Evolutionary conservation across 257 asterid genomes (phyloP).

Genomic region (Ilex asprella): DNA sequence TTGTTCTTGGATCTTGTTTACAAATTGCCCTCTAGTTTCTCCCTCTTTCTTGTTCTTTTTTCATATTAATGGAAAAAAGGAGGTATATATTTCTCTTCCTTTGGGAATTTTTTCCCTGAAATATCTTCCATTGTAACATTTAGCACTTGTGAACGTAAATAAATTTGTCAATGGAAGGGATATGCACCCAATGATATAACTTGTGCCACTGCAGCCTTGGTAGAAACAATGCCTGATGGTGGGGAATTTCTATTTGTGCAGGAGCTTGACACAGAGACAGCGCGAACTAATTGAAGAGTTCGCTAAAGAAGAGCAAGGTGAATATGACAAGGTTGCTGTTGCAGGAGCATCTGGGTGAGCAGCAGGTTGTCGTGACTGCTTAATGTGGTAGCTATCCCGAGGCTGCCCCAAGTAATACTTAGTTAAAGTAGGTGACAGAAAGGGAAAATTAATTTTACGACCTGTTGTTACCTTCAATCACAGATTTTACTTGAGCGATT

Average conservation of each 20-base stretch:
- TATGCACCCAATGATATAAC: background rate
- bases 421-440: background rate
- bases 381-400: background rate
- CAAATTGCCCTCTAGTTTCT: background rate
- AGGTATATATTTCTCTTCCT: too few relatives aligned
- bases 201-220: background rate
- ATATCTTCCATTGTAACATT: too few relatives aligned
- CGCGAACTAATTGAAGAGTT: slow-evolving; percentile 67
- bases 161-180: too few relatives aligned
- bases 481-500: slow-evolving; percentile 1
- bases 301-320: slow-evolving; percentile 59
- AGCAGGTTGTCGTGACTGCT: background rate
- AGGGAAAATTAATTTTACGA: background rate
- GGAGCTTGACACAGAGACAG: slow-evolving; percentile 66
- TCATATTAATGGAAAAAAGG: too few relatives aligned
- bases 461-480: too few relatives aligned
- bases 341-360: slow-evolving; percentile 67
- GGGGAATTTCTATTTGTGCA: slow-evolving; percentile 13
- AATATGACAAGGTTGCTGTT: slow-evolving; percentile 43
- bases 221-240: too few relatives aligned
- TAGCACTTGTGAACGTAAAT: too few relatives aligned
- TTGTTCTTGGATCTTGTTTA: background rate
- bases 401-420: background rate
- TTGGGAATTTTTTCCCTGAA: background rate
- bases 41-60: background rate